Percentiles rank a stretch among this genome's conserved stretches.
These are phyloP conservation scores for Phytophthora niederhauseri DNA, from an alignment of 352 stramenopile species.

Conservation along the genomic window DNA sequence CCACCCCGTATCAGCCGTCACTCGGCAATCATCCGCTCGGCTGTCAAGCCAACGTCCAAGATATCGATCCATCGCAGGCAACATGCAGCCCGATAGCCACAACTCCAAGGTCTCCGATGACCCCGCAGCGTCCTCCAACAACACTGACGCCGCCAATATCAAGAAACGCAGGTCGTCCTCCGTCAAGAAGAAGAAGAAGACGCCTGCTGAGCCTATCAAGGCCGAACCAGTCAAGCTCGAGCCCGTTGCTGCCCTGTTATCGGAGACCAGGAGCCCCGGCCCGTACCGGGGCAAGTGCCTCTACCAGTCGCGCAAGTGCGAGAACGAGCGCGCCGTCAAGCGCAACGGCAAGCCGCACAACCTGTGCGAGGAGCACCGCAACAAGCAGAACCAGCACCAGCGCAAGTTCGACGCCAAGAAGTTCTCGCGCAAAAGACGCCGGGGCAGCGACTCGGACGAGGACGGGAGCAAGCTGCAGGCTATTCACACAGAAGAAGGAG, in stretches of 20 bases:
- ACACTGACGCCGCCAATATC: neutral
- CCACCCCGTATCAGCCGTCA: slow-evolving; percentile 31
- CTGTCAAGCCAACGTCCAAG: slow-evolving; percentile 5
- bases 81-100: slow-evolving; percentile 19
- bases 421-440: slow-evolving; percentile 57
- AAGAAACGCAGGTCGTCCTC: slow-evolving; percentile 14
- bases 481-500: neutral
- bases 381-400: slow-evolving; percentile 85
- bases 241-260: neutral
- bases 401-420: slow-evolving; percentile 87
- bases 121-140: no score
- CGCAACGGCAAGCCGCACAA: slow-evolving; percentile 83
- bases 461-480: slow-evolving; percentile 8
- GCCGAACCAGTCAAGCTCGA: neutral
- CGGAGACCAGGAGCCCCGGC: slow-evolving; percentile 16
- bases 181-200: slow-evolving; percentile 13
- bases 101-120: neutral
- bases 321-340: slow-evolving; percentile 82
- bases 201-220: neutral
- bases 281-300: slow-evolving; percentile 69
- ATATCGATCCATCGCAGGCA: slow-evolving; percentile 10
- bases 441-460: slow-evolving; percentile 34
- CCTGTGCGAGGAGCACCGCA: slow-evolving; percentile 75
- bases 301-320: slow-evolving; percentile 82
- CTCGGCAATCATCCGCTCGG: slow-evolving; percentile 27